Evolutionary conservation across 164 flowering plant genomes (phyloP).

Genomic region (Vitis labrusca): DNA sequence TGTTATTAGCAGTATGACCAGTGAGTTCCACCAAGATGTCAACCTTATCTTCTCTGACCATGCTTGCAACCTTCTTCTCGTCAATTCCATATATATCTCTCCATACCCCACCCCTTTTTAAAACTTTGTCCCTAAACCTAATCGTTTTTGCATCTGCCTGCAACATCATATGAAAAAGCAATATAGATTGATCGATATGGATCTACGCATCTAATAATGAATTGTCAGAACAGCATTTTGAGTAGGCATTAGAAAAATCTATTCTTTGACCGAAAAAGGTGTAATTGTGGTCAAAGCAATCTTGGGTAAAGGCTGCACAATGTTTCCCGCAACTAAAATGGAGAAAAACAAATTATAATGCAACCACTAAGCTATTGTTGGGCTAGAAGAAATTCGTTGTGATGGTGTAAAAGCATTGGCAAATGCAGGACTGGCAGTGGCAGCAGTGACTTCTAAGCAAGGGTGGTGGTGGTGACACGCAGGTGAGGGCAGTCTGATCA

Average conservation of each 20-base stretch:
- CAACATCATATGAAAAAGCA: slow-evolving; percentile 4
- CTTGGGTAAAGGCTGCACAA: no score
- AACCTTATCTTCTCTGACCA: slow-evolving; percentile 92
- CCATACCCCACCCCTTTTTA: slow-evolving; percentile 90
- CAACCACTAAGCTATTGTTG: no score
- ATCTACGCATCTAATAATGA: not conserved
- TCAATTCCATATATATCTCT: slow-evolving; percentile 96
- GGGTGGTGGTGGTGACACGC: not conserved
- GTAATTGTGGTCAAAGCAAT: not conserved
- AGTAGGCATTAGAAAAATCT: not conserved
- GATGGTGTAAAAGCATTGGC: not conserved
- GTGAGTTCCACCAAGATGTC: slow-evolving; percentile 98
- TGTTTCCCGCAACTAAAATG: no score
- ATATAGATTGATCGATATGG: not conserved
- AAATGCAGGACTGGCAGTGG: not conserved
- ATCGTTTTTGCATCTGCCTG: slow-evolving; percentile 96
- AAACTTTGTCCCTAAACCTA: slow-evolving; percentile 76
- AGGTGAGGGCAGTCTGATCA: not conserved
- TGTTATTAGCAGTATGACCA: slow-evolving; percentile 98
- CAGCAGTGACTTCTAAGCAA: not conserved
- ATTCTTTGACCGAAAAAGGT: not conserved
- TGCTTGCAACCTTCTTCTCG: slow-evolving; percentile 91
- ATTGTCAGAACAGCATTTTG: not conserved
- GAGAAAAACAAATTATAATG: no score
- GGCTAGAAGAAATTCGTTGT: no score